These are phyloP conservation scores for Xylariales sp. DNA, from an alignment of 2,329 filamentous ascomycete genomes.

Conservation along the genomic window DNA sequence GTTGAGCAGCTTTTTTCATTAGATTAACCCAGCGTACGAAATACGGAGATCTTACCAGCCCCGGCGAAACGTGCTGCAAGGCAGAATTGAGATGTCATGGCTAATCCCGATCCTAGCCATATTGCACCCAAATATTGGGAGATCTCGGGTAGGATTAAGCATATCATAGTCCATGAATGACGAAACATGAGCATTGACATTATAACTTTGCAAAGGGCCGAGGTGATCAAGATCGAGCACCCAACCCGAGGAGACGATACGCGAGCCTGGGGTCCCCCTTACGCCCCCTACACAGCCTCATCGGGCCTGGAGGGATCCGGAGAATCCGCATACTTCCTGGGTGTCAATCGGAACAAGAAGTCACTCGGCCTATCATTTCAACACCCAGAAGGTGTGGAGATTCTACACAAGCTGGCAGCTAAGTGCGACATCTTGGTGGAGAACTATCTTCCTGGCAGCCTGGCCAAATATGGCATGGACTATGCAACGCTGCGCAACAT, in stretches of 20 bases:
- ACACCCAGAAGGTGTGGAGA: constrained; percentile 74
- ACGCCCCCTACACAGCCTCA: constrained; percentile 68
- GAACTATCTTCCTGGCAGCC: constrained; percentile 86
- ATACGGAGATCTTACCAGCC: neutral
- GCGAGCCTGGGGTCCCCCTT: constrained; percentile 92
- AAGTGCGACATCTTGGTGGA: constrained; percentile 92
- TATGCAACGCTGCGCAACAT: constrained; percentile 75
- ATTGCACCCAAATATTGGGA: constrained; percentile 94
- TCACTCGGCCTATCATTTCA: constrained; percentile 90
- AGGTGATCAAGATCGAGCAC: constrained; percentile 97
- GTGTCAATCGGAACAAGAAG: constrained; percentile 96
- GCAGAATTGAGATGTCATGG: constrained; percentile 7
- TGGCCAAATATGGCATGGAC: constrained; percentile 90
- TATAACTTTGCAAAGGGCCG: constrained; percentile 58
- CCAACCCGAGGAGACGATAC: constrained; percentile 90
- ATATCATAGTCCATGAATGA: constrained; percentile 1
- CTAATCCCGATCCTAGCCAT: constrained; percentile 58
- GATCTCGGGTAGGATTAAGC: constrained; percentile 74
- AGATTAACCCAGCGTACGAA: neutral
- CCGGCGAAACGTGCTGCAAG: neutral
- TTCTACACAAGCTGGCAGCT: constrained; percentile 78
- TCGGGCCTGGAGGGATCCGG: constrained; percentile 64
- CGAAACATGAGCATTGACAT: constrained; percentile 16
- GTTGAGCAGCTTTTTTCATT: neutral
- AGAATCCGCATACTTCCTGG: constrained; percentile 92